Evolutionary conservation across 768 basidiomycete genomes (phyloP), one percentile per base, ranked within the genome.

Genomic region (Lactarius evosmus): DNA sequence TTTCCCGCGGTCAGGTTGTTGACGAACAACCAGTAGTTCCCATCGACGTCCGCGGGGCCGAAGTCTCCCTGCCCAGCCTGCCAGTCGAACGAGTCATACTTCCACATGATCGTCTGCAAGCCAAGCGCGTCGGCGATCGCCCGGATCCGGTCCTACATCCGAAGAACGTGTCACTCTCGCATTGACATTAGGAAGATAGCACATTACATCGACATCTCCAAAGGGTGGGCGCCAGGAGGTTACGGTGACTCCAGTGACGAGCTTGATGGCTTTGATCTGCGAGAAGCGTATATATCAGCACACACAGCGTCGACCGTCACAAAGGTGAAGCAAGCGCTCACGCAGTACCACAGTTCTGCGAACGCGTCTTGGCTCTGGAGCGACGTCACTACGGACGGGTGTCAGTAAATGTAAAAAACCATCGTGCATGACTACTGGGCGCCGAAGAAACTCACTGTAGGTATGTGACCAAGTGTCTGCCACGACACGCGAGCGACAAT

Each of bases 261-360:
- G 75, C 67, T 85, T 84, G 56, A 87, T 80, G 1, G 77, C 75
- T 77, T 85, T 67, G 67, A 84, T 77, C 84, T 68, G 27, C 11
- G 19, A n/a, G 7, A 29, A 36, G 50, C 6, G 33, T 44, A 38
- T 52, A 27, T 16, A 46, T 63, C 29, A 58, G 22, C 25, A 52
- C 4, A 33, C 2, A 12, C 67, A 25, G 27, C 19, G 4, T 33
- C 16, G 36, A 29, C 32, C 9, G 25, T n/a, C 19, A 32, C 22
- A 25, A 34, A 17, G 32, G 27, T 29, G 40, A 3, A 44, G 4
- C 6, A 5, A 58, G 3, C 11, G 73, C 83, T 38, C 67, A 82
- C 84, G 0, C 66, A 85, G 74, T 90, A 93, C 63, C 86, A 91
- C 19, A 93, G 77, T 73, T 93, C 90, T 4, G 89, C 89, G 62